phyloP scores from a whole-genome alignment of 257 asterid genomes.

The Echium plantagineum region DNA sequence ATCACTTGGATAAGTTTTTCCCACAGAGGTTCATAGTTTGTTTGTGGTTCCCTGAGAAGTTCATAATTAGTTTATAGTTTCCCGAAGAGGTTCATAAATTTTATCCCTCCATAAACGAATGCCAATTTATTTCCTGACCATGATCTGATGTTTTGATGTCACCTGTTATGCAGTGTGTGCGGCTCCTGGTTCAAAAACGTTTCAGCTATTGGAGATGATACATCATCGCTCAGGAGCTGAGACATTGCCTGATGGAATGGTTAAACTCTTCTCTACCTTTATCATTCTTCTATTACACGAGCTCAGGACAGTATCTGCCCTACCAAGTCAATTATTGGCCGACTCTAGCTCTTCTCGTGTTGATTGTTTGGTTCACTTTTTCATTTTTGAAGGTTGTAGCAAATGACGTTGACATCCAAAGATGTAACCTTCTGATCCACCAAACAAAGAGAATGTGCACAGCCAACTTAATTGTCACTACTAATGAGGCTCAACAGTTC shows the following conservation, averaged over 20 bases:
- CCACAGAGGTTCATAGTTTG: no score
- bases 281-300: conserved; percentile 1
- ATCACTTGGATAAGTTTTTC: not conserved
- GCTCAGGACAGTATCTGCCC: not conserved
- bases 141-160: not conserved
- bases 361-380: conserved; percentile 1
- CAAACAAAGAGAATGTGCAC: conserved; percentile 99
- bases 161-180: conserved; percentile 82
- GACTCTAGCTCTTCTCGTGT: not conserved
- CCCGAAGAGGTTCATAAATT: no score
- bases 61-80: no score
- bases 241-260: conserved; percentile 88
- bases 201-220: conserved; percentile 96
- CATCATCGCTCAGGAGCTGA: conserved; percentile 60
- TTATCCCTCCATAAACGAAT: no score
- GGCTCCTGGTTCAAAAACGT: conserved; percentile 97
- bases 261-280: conserved; percentile 16
- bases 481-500: conserved; percentile 98
- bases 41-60: no score
- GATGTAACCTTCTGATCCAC: conserved; percentile 98
- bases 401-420: conserved; percentile 89
- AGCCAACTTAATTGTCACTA: conserved; percentile 92
- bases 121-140: not conserved
- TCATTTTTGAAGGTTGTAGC: conserved; percentile 57
- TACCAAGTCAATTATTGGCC: not conserved